phyloP scores from a whole-genome alignment of 768 basidiomycete genomes.

The Mycena polygramma region DNA sequence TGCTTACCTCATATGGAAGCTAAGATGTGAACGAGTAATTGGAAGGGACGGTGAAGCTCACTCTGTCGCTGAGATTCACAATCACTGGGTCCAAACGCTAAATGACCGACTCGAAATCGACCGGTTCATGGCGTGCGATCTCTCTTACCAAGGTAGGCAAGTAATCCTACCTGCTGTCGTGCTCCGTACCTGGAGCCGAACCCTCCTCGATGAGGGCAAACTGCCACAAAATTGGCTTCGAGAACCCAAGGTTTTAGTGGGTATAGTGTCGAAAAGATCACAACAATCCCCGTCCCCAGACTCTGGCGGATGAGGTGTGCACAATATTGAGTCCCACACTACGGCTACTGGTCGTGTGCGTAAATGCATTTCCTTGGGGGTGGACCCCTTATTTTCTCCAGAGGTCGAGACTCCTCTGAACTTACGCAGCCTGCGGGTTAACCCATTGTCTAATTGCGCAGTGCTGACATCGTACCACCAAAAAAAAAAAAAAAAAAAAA shows the following conservation, averaged over 20 bases:
- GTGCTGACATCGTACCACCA: slow-evolving; percentile 13
- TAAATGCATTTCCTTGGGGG: slow-evolving; percentile 26
- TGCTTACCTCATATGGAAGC: slow-evolving; percentile 35
- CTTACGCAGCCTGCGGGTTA: slow-evolving; percentile 14
- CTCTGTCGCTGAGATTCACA: slow-evolving; percentile 16
- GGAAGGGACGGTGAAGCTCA: slow-evolving; percentile 1
- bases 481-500: slow-evolving; percentile 31
- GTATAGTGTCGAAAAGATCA: slow-evolving; percentile 17
- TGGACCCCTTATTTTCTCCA: not conserved
- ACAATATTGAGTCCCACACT: slow-evolving; percentile 20
- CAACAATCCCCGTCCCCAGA: not conserved
- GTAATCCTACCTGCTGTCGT: slow-evolving; percentile 1
- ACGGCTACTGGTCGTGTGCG: slow-evolving; percentile 16
- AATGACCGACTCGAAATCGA: slow-evolving; percentile 22
- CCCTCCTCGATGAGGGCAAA: slow-evolving; percentile 4
- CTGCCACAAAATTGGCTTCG: slow-evolving; percentile 30
- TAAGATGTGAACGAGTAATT: slow-evolving; percentile 36
- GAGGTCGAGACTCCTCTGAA: not conserved
- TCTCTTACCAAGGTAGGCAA: too few species aligned
- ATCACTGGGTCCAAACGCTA: slow-evolving; percentile 13
- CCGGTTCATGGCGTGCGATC: not conserved
- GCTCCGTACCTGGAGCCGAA: slow-evolving; percentile 24
- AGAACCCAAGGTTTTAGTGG: slow-evolving; percentile 36
- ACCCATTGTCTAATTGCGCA: slow-evolving; percentile 10
- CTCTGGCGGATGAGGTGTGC: not conserved